Base-by-base conservation (phyloP, 2,329 filamentous ascomycete genomes). In the Fulvia fulva region DNA sequence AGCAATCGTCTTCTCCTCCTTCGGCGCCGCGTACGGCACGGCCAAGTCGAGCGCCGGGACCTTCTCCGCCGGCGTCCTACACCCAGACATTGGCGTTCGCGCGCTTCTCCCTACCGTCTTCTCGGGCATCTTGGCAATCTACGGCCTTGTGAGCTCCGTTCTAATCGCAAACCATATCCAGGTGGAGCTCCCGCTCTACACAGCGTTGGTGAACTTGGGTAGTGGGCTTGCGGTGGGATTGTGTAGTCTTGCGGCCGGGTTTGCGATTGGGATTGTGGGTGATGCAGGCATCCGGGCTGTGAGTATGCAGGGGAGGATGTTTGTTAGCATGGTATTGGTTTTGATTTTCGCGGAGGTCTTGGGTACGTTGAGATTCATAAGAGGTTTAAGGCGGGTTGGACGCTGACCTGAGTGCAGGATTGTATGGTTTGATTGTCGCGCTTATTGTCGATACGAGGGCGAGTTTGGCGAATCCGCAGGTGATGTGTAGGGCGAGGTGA, bases 1-100 rank as follows among this genome's bases (percentile, higher is more conserved):
- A 8, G 62, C 62, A 12, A 64, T 63, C 23, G 58, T 63, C 54
- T 61, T 63, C 60, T 56, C 55, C 25, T 59, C 55, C 30, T 58
- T 63, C 57, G 62, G 60, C 53, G 60, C 60, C 22, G 55, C 60
- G 21, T 64, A 64, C 44, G 60, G 58, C 19, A 64, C 58, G 0
- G 60, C 62, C 21, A 64, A 64, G 37, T 61, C 60, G 28, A 53
- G 49, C 46, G 19, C 56, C n/a, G 62, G 62, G n/a, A 51, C 51
- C 32, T 57, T 63, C 28, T 37, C 52, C 12, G 55, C 60, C 21
- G 56, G 55, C 1, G 46, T 61, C 19, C 25, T 64, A 2, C 62
- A 58, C 26, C 58, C 62, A 22, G 53, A 63, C 23, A 41, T 64
- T n/a, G 57, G 59, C 26, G 53, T 64, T 8, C 55, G 59, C 26